Base-by-base conservation (phyloP, 345 rosid species). In the Raphanus raphanistrum region DNA sequence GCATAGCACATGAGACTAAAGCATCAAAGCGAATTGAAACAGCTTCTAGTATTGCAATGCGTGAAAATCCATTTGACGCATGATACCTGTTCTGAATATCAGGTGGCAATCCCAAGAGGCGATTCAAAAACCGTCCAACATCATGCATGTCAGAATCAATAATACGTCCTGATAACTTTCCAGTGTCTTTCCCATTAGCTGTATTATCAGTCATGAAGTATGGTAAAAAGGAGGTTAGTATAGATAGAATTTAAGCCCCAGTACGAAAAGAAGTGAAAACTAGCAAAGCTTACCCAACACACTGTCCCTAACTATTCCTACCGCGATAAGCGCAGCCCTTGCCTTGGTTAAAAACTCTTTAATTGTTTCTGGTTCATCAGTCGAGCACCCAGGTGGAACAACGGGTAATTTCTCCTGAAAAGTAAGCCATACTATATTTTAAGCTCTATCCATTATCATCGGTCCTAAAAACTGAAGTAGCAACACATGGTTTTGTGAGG, bases 131-230 rank as follows among this genome's bases (percentile, higher is more conserved):
- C 80, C 98, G 89, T 15, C 98, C 98, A 81, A 90, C 94, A 75
- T 94, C 98, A 70, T 92, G 97, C 98, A 94, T 94, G 80, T 94
- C 98, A 15, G 98, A 92, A 86, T 94, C 98, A 85, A 92, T 83
- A 75, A 94, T 94, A 69, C 98, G 97, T 66, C 98, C 97, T n/a
- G 96, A 85, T 25, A 88, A 78, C 80, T 90, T 94, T 25, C 89
- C 90, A 78, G 63, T 71, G 80, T 92, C 98, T 82, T 90, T 93
- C 66, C 95, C 98, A 72, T 86, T 92, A 35, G 92, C 98, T 94
- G 77, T 54, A 85, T 33, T 68, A 82, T 72, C 52, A 79, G 50
- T 12, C 63, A 48, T 43, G 71, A 48, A 52, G 73, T 60, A 50
- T 35, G 61, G 68, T 48, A 29, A 13, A 64, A 33, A 66, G 43